phyloP scores from a whole-genome alignment of 345 rosid genomes.

The Heritiera littoralis region DNA sequence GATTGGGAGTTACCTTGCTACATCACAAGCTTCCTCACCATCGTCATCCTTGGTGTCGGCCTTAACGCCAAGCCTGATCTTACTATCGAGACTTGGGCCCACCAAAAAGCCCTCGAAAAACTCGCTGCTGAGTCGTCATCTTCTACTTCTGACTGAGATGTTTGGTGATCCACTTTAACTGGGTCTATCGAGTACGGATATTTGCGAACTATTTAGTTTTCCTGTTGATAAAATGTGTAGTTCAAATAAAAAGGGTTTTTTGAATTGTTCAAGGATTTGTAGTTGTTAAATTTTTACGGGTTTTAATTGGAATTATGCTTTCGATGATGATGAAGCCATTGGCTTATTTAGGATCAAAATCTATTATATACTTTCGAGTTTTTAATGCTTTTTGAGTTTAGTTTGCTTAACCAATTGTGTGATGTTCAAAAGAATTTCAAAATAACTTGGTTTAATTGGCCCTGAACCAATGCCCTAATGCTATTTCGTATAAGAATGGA shows the following conservation, averaged over 20 bases:
- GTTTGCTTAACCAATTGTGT: constrained; percentile 1
- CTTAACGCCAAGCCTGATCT: constrained; percentile 99
- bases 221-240: constrained; percentile 19
- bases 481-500: neutral
- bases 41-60: constrained; percentile 95
- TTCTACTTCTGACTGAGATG: constrained; percentile 14
- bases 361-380: neutral
- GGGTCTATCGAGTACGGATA: constrained; percentile 3
- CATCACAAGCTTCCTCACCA: constrained; percentile 90
- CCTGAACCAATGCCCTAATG: neutral
- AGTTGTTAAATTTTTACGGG: neutral
- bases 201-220: neutral
- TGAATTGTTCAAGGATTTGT: neutral
- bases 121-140: constrained; percentile 28
- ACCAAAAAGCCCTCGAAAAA: constrained; percentile 90
- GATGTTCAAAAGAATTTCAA: neutral
- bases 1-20: constrained; percentile 99
- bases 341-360: neutral
- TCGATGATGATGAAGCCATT: constrained; percentile 4
- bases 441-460: neutral
- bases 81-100: constrained; percentile 98
- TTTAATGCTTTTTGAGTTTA: neutral
- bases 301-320: constrained; percentile 10
- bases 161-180: neutral
- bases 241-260: constrained; percentile 16